A percentile compares a stretch with the other conserved stretches of the same genome.
These are phyloP conservation scores for Recurvomyces mirabilis DNA, from an alignment of 495 filamentous ascomycete genomes.

Conservation along the genomic window DNA sequence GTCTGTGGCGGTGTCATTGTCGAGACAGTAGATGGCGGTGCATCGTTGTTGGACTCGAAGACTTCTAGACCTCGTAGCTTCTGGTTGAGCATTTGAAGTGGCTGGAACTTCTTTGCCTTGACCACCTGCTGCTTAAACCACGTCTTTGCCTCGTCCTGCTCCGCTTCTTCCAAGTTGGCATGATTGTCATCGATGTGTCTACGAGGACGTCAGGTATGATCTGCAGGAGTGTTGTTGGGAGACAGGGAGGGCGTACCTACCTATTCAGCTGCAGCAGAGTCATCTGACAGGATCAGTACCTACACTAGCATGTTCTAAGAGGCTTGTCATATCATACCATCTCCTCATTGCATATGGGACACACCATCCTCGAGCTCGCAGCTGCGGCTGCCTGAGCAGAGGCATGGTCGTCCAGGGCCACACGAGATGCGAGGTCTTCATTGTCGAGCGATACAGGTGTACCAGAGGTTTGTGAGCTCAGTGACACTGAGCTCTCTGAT, in stretches of 20 bases:
- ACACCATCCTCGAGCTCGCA: constrained; percentile 58
- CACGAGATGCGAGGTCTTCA: constrained; percentile 48
- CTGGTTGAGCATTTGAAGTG: constrained; percentile 81
- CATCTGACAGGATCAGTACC: constrained; percentile 41
- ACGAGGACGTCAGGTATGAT: constrained; percentile 19
- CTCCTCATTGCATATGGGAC: constrained; percentile 93
- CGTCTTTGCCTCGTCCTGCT: constrained; percentile 93
- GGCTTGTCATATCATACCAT: constrained; percentile 60
- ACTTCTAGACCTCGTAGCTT: constrained; percentile 95
- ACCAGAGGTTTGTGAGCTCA: constrained; percentile 53
- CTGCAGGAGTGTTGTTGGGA: neutral
- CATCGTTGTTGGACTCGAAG: constrained; percentile 81
- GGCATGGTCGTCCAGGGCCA: constrained; percentile 44
- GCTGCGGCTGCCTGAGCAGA: constrained; percentile 41
- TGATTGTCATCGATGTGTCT: constrained; percentile 92
- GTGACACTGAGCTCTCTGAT: constrained; percentile 39
- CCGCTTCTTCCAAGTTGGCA: constrained; percentile 81
- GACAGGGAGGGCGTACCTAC: constrained; percentile 32
- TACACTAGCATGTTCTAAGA: constrained; percentile 1
- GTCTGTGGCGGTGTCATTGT: constrained; percentile 3
- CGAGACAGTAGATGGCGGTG: neutral
- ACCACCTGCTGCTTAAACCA: constrained; percentile 97
- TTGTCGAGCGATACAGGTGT: constrained; percentile 46
- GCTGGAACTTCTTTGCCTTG: constrained; percentile 92
- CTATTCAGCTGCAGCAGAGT: constrained; percentile 88